These are phyloP conservation scores for Diatrype stigma DNA, from an alignment of 2,329 filamentous ascomycete genomes.

Conservation along the genomic window DNA sequence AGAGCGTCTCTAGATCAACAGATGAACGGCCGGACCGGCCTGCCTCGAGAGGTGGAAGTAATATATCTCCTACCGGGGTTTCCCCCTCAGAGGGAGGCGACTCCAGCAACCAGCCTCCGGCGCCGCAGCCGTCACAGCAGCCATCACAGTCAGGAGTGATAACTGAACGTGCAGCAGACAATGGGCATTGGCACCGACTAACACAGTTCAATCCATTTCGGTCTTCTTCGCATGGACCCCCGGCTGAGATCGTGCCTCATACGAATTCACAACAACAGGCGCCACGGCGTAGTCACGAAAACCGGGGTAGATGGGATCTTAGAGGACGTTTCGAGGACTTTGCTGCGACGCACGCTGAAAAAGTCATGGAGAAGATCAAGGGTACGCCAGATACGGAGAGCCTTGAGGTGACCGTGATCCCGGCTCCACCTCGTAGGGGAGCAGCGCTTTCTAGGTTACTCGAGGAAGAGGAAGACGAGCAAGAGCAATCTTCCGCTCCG, in stretches of 20 bases:
- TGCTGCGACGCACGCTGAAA: conserved; percentile 57
- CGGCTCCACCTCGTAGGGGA: conserved; percentile 56
- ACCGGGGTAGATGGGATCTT: conserved; percentile 48
- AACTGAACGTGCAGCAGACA: conserved; percentile 5
- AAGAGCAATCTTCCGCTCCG: conserved; percentile 4
- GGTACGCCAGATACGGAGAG: conserved; percentile 51
- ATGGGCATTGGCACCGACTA: conserved; percentile 14
- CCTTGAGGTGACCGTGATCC: conserved; percentile 57
- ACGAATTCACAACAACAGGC: conserved; percentile 21
- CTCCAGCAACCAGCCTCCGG: conserved; percentile 6
- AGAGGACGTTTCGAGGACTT: conserved; percentile 56
- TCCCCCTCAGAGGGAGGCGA: conserved; percentile 10
- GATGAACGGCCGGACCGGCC: conserved; percentile 31
- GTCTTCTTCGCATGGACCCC: conserved; percentile 19
- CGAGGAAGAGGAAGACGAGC: conserved; percentile 44
- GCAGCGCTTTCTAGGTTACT: conserved; percentile 52
- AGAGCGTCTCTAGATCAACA: conserved; percentile 43
- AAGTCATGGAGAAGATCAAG: conserved; percentile 51
- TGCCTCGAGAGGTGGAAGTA: conserved; percentile 32
- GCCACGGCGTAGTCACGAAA: conserved; percentile 22
- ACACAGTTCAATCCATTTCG: conserved; percentile 19
- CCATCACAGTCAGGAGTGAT: conserved; percentile 2
- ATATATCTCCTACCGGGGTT: conserved; percentile 19
- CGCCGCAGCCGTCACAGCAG: conserved; percentile 7
- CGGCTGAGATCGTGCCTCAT: conserved; percentile 28